Conservation (phyloP, 371 early-diverging fungal species). For the Mucor circinelloides region DNA sequence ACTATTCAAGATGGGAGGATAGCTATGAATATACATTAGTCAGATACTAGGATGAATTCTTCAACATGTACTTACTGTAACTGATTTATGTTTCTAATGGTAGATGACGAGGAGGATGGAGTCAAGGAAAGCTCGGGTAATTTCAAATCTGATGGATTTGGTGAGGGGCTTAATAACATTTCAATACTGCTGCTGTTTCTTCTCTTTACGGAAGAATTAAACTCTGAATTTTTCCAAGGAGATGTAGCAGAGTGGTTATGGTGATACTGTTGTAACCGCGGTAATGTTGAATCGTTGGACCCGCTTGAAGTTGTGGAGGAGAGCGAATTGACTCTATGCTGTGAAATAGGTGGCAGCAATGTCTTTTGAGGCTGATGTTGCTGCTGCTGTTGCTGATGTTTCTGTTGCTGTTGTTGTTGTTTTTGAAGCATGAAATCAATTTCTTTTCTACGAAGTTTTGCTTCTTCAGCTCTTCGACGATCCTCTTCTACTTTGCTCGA, state of each 20-base stretch:
- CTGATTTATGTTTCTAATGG: background rate
- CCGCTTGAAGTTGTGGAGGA: background rate
- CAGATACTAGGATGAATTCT: background rate
- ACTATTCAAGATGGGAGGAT: background rate
- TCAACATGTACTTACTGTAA: background rate
- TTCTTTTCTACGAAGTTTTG: constrained; percentile 51
- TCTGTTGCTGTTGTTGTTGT: background rate
- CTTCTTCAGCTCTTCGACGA: constrained; percentile 57
- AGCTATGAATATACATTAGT: background rate
- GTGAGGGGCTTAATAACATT: constrained; percentile 17
- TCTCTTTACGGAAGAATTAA: constrained; percentile 6
- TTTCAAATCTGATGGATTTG: constrained; percentile 6
- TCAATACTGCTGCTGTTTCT: constrained; percentile 20
- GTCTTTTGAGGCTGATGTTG: background rate
- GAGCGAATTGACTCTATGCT: background rate
- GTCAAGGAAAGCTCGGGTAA: constrained; percentile 8
- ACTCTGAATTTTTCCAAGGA: background rate
- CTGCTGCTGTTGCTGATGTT: too few species aligned
- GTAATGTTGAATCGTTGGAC: constrained; percentile 9
- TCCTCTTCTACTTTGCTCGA: constrained; percentile 61
- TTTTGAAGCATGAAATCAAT: constrained; percentile 37
- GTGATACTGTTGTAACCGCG: constrained; percentile 2
- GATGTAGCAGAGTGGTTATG: background rate
- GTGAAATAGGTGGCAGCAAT: constrained; percentile 2
- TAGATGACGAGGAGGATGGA: background rate